These are phyloP conservation scores for Leccinum boreale DNA, from an alignment of 768 basidiomycete species.

Conservation along the genomic window DNA sequence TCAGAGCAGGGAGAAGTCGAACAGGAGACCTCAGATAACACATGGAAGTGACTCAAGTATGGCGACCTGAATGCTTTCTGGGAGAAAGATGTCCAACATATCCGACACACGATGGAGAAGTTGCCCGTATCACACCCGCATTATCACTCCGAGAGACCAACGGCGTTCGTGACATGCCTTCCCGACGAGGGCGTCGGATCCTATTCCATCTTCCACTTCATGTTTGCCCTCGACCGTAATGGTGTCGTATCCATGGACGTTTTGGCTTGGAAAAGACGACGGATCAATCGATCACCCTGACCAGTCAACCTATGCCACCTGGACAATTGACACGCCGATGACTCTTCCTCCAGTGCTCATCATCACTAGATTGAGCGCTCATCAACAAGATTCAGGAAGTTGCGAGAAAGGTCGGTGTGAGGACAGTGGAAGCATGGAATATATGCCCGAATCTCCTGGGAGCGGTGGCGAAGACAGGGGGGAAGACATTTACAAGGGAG, in stretches of 20 bases:
- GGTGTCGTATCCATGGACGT: slow-evolving; percentile 7
- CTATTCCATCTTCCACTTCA: slow-evolving; percentile 36
- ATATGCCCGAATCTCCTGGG: slow-evolving; percentile 32
- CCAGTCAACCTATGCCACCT: slow-evolving; percentile 35
- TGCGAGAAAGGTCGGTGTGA: slow-evolving; percentile 31
- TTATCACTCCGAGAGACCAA: slow-evolving; percentile 3
- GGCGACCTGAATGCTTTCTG: slow-evolving; percentile 35
- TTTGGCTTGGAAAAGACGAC: slow-evolving; percentile 12
- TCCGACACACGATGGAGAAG: slow-evolving; percentile 30
- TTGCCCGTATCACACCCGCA: slow-evolving; percentile 2
- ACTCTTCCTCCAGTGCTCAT: slow-evolving; percentile 33
- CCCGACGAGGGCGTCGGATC: slow-evolving; percentile 44
- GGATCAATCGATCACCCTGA: not conserved
- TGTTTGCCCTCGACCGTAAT: slow-evolving; percentile 7
- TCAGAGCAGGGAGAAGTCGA: slow-evolving; percentile 1
- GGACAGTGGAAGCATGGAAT: slow-evolving; percentile 38
- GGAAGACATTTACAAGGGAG: slow-evolving; percentile 28
- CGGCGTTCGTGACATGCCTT: slow-evolving; percentile 35
- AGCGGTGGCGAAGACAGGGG: slow-evolving; percentile 27
- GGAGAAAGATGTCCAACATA: slow-evolving; percentile 37
- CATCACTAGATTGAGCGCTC: slow-evolving; percentile 42
- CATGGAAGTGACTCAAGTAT: slow-evolving; percentile 33
- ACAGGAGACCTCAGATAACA: not conserved
- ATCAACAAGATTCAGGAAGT: slow-evolving; percentile 32
- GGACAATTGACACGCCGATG: slow-evolving; percentile 37